Evolutionary conservation across 257 asterid species (phyloP).

Genomic region (Marsdenia floribunda): DNA sequence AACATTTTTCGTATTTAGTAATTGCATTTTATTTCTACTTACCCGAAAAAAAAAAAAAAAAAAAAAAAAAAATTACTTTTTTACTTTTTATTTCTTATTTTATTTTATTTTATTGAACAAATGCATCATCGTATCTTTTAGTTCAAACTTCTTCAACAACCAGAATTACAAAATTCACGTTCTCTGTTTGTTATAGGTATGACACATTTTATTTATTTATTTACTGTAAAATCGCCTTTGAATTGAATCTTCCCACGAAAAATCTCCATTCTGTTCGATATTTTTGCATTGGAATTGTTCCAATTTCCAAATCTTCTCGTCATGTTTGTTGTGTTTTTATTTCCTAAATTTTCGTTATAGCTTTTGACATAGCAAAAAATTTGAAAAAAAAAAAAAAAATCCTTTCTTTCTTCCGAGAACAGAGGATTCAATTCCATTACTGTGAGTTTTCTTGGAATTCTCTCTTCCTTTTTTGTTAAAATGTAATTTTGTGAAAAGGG

Average conservation of each 20-base stretch:
- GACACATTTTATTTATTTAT: neutral
- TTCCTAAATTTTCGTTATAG: constrained; percentile 9
- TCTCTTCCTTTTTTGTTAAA: neutral
- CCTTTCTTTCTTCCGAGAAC: neutral
- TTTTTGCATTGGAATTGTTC: constrained; percentile 2
- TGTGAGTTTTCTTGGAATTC: constrained; percentile 5
- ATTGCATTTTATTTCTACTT: no score
- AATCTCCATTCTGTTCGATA: constrained; percentile 8
- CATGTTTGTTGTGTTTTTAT: neutral
- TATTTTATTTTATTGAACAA: no score
- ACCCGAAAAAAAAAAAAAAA: no score
- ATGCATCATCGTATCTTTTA: no score
- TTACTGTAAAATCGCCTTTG: neutral
- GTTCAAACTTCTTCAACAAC: no score
- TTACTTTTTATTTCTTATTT: no score
- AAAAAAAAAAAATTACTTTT: no score
- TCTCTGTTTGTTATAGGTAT: neutral
- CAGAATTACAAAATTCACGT: no score
- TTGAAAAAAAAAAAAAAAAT: neutral
- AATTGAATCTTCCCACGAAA: neutral
- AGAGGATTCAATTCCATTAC: neutral
- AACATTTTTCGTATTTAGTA: no score
- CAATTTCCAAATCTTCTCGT: neutral
- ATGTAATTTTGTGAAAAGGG: neutral
- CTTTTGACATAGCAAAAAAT: constrained; percentile 5